phyloP scores from a whole-genome alignment of 2,329 filamentous ascomycete genomes.

The Pseudocercospora ulei region DNA sequence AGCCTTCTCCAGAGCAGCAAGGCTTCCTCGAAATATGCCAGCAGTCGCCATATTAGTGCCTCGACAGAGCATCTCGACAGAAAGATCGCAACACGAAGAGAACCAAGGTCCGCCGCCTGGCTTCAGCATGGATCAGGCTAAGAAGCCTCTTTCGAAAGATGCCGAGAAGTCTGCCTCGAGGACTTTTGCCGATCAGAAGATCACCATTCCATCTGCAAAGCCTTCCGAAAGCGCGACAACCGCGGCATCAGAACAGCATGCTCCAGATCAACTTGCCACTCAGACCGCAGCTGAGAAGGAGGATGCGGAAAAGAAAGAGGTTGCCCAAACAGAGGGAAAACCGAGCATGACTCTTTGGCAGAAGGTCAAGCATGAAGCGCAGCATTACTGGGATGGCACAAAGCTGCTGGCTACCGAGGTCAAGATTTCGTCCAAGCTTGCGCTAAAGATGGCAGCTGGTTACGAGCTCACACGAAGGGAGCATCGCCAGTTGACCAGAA shows the following conservation, averaged over 20 bases:
- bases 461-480: slow-evolving; percentile 94
- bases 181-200: slow-evolving; percentile 21
- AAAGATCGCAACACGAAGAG: slow-evolving; percentile 45
- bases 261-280: slow-evolving; percentile 54
- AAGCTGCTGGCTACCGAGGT: slow-evolving; percentile 89
- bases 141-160: slow-evolving; percentile 65
- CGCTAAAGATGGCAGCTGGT: slow-evolving; percentile 92
- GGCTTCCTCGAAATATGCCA: slow-evolving; percentile 45
- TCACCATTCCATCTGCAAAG: slow-evolving; percentile 33
- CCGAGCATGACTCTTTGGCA: slow-evolving; percentile 84
- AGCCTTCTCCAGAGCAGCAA: slow-evolving; percentile 36
- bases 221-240: slow-evolving; percentile 43
- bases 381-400: slow-evolving; percentile 97
- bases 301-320: slow-evolving; percentile 46
- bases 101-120: slow-evolving; percentile 65
- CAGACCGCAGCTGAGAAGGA: slow-evolving; percentile 47
- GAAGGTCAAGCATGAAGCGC: slow-evolving; percentile 86
- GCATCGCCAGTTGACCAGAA: slow-evolving; percentile 81
- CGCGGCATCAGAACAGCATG: slow-evolving; percentile 39
- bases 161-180: slow-evolving; percentile 32
- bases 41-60: slow-evolving; percentile 52
- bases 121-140: slow-evolving; percentile 81
- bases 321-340: slow-evolving; percentile 57
- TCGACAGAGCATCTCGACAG: slow-evolving; percentile 46
- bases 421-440: slow-evolving; percentile 80